phyloP scores from a whole-genome alignment of 805 yeast genomes.

The Priceomyces melissophilus region DNA sequence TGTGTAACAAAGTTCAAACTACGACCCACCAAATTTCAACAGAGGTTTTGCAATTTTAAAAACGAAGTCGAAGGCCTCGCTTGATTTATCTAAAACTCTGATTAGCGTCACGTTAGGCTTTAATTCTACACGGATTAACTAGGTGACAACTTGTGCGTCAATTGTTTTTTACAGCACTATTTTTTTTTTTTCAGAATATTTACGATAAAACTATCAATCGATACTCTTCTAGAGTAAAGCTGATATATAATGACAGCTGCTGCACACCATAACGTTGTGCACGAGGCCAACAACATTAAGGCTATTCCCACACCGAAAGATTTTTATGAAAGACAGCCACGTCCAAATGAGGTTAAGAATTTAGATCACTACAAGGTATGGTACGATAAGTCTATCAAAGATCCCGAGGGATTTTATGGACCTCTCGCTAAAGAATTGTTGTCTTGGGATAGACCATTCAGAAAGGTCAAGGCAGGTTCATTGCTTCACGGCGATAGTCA shows the following conservation, averaged over 20 bases:
- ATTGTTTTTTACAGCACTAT: no score
- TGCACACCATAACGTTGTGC: slow-evolving; percentile 47
- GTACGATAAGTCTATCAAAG: slow-evolving; percentile 70
- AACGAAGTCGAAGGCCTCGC: no score
- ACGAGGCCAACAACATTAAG: slow-evolving; percentile 54
- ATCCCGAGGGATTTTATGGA: slow-evolving; percentile 81
- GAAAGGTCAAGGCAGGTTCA: slow-evolving; percentile 60
- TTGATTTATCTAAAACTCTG: no score
- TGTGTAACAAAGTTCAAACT: no score
- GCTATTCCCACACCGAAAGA: slow-evolving; percentile 52
- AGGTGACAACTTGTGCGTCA: no score
- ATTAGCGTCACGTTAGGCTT: no score
- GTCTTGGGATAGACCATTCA: slow-evolving; percentile 78
- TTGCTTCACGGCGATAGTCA: slow-evolving; percentile 54
- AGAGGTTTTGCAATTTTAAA: no score
- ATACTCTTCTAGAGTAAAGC: background rate
- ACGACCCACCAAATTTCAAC: no score
- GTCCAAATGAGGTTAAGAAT: slow-evolving; percentile 54
- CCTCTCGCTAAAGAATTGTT: slow-evolving; percentile 68
- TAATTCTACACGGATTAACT: no score
- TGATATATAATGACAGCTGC: slow-evolving; percentile 20
- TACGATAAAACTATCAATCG: no score
- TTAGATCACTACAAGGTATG: slow-evolving; percentile 66
- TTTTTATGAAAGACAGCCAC: slow-evolving; percentile 58
- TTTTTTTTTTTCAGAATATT: no score